phyloP scores from a whole-genome alignment of 176 grass and related monocot species.

The Ampelocalamus luodianensis region DNA sequence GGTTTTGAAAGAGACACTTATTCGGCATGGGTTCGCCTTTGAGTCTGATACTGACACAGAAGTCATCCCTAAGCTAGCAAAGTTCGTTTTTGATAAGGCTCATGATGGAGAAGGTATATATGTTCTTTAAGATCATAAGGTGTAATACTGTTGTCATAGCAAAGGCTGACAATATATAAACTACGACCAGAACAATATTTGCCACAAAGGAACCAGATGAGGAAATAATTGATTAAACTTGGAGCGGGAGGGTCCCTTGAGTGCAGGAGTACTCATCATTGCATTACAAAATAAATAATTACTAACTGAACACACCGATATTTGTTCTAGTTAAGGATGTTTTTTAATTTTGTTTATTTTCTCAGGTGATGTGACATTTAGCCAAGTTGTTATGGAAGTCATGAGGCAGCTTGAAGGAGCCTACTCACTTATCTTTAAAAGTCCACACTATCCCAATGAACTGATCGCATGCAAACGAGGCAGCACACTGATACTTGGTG shows the following conservation, averaged over 20 bases:
- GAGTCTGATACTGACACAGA: constrained; percentile 96
- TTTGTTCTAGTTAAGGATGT: neutral
- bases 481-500: constrained; percentile 81
- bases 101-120: constrained; percentile 71
- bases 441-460: constrained; percentile 90
- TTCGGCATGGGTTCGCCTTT: constrained; percentile 85
- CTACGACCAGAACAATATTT: no score
- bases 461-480: constrained; percentile 86
- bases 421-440: constrained; percentile 95
- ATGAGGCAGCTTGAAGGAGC: constrained; percentile 99
- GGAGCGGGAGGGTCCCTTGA: neutral
- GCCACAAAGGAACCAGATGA: no score
- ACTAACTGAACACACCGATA: neutral
- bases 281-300: neutral
- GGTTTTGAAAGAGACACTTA: constrained; percentile 89
- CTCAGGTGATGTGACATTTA: constrained; percentile 51
- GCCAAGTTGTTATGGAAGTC: constrained; percentile 58
- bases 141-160: neutral
- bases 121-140: neutral
- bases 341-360: neutral
- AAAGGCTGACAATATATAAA: neutral
- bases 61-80: constrained; percentile 95
- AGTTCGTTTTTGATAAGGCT: constrained; percentile 92
- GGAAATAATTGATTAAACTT: no score
- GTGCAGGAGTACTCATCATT: neutral